phyloP scores from a whole-genome alignment of 306 rosid species.

The Fragaria iinumae region DNA sequence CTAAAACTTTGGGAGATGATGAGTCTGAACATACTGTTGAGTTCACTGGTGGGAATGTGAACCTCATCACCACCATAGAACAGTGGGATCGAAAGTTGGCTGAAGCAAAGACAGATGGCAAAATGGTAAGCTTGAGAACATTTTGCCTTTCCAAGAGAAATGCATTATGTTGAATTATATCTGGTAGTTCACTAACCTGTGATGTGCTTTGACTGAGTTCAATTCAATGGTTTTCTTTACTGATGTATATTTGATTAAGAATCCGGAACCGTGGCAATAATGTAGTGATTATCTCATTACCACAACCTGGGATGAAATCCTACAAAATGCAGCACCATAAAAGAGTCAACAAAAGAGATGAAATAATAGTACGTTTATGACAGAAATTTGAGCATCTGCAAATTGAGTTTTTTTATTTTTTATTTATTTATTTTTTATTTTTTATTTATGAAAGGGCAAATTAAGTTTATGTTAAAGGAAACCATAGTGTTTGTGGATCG shows the following conservation, averaged over 20 bases:
- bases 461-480: not conserved
- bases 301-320: not conserved
- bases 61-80: constrained; percentile 70
- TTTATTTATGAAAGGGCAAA: too few species aligned
- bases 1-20: constrained; percentile 30
- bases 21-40: constrained; percentile 63
- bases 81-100: constrained; percentile 81
- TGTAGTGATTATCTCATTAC: not conserved
- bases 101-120: constrained; percentile 81
- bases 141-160: constrained; percentile 10
- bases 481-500: not conserved
- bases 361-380: not conserved
- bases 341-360: not conserved
- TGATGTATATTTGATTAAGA: constrained; percentile 1
- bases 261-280: not conserved
- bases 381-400: not conserved
- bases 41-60: constrained; percentile 68
- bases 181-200: constrained; percentile 16
- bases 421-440: too few species aligned
- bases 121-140: constrained; percentile 55
- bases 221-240: not conserved
- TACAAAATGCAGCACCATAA: not conserved
- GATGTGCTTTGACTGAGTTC: constrained; percentile 19
- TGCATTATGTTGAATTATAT: constrained; percentile 4
- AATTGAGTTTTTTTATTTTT: not conserved